phyloP scores from a whole-genome alignment of 2,329 filamentous ascomycete genomes.

The Cytospora paraplurivora region DNA sequence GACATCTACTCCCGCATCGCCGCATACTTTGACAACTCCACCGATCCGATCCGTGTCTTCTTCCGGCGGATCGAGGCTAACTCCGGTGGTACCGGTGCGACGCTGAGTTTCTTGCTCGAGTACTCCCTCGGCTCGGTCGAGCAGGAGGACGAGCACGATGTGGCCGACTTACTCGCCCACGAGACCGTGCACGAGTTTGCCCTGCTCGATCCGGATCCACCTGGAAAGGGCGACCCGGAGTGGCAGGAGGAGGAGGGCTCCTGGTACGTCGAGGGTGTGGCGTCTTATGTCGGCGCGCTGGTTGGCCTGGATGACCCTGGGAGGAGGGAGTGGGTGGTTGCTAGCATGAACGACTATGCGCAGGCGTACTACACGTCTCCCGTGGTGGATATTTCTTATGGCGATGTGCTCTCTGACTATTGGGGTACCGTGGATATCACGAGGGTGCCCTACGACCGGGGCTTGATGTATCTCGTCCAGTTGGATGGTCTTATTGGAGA shows the following conservation, averaged over 20 bases:
- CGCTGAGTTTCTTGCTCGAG: conserved; percentile 23
- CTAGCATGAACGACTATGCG: conserved; percentile 25
- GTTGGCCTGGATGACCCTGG: conserved; percentile 17
- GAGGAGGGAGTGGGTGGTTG: conserved; percentile 15
- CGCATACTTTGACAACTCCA: conserved; percentile 10
- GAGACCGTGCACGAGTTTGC: conserved; percentile 28
- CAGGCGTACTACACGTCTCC: conserved; percentile 26
- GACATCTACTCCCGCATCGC: conserved; percentile 19
- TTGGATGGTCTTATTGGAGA: conserved; percentile 21
- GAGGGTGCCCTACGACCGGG: conserved; percentile 20
- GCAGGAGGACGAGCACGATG: conserved; percentile 1
- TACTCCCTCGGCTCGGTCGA: conserved; percentile 14
- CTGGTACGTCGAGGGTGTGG: conserved; percentile 27
- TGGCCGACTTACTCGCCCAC: conserved; percentile 26
- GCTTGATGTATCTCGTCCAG: conserved; percentile 21
- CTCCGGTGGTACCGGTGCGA: conserved; percentile 11
- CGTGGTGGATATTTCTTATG: conserved; percentile 8
- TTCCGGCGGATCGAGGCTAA: conserved; percentile 19
- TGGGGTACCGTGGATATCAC: conserved; percentile 23
- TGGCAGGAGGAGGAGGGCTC: conserved; percentile 14
- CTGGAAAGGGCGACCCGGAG: not conserved
- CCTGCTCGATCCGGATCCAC: conserved; percentile 9
- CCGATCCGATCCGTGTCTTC: conserved; percentile 22
- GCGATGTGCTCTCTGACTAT: conserved; percentile 20
- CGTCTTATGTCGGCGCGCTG: conserved; percentile 23